Percentiles rank a stretch among this genome's conserved stretches.
Conservation (phyloP, 169 alveolate species). For the Blepharisma undulans region DNA sequence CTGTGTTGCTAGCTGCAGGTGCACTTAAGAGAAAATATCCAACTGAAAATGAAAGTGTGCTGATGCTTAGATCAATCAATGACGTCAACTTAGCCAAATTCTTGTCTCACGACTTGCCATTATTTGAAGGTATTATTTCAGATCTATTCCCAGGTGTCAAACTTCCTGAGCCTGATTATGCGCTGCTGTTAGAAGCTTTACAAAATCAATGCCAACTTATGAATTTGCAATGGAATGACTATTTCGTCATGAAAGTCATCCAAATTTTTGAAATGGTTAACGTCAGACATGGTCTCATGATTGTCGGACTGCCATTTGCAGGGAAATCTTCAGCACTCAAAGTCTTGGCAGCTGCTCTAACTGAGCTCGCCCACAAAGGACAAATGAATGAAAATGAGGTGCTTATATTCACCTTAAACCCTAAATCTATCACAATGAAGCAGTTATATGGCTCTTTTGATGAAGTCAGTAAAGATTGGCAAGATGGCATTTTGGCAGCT, state of each 20-base stretch:
- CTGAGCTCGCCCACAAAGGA: slow-evolving; percentile 74
- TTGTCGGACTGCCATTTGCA: slow-evolving; percentile 96
- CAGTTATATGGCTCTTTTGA: slow-evolving; percentile 87
- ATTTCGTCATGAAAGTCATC: slow-evolving; percentile 85
- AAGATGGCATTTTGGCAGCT: slow-evolving; percentile 86
- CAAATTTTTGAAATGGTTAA: slow-evolving; percentile 93
- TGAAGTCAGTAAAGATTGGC: slow-evolving; percentile 90
- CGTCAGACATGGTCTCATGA: slow-evolving; percentile 95
- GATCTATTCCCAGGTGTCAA: slow-evolving; percentile 94
- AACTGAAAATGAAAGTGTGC: slow-evolving; percentile 90
- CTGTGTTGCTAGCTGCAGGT: slow-evolving; percentile 90
- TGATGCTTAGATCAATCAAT: slow-evolving; percentile 90
- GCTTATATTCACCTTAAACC: slow-evolving; percentile 83
- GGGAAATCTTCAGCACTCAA: slow-evolving; percentile 92
- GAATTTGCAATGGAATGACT: slow-evolving; percentile 86
- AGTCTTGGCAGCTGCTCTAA: slow-evolving; percentile 74
- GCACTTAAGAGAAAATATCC: slow-evolving; percentile 84
- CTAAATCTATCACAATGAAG: slow-evolving; percentile 89
- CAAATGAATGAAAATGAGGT: slow-evolving; percentile 73
- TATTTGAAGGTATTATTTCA: slow-evolving; percentile 92
- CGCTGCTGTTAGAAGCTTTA: slow-evolving; percentile 79
- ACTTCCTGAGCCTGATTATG: slow-evolving; percentile 88
- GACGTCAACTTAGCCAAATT: slow-evolving; percentile 96
- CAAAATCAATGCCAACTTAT: slow-evolving; percentile 64
- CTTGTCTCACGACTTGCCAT: slow-evolving; percentile 93